A percentile compares a stretch with the other conserved stretches of the same genome.
phyloP scores from a whole-genome alignment of 352 stramenopile species.

The Thalassiosira ordinaria region DNA sequence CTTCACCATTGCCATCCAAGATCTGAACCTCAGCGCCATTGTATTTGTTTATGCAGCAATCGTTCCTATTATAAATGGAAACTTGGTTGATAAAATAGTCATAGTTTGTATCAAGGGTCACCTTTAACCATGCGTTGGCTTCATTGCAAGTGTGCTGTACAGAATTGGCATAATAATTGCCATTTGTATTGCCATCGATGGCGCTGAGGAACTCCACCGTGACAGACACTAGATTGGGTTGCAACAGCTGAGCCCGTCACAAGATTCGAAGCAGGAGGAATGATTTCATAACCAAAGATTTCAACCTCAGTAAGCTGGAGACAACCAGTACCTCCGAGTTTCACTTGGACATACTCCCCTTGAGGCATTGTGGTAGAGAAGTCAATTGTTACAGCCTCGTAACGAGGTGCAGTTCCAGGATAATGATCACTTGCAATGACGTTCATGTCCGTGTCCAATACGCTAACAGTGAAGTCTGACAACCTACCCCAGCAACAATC shows the following conservation, averaged over 20 bases:
- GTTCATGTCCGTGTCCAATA: neutral
- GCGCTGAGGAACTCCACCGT: slow-evolving; percentile 25
- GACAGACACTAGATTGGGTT: slow-evolving; percentile 9
- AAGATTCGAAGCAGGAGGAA: no score
- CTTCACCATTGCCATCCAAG: neutral
- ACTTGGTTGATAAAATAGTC: slow-evolving; percentile 3
- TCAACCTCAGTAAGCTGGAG: no score
- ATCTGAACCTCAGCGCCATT: neutral
- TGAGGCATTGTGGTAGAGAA: no score
- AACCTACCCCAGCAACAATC: slow-evolving; percentile 13
- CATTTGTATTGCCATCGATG: slow-evolving; percentile 29
- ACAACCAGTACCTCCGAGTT: no score
- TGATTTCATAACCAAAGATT: no score
- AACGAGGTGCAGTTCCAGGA: no score
- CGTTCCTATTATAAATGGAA: neutral
- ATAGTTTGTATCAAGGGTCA: neutral
- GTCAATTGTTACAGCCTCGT: no score
- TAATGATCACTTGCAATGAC: neutral
- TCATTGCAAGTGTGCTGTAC: slow-evolving; percentile 21
- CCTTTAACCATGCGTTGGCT: neutral
- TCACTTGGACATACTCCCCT: no score
- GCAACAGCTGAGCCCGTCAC: no score
- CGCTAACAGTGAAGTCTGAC: neutral
- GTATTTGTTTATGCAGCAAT: slow-evolving; percentile 11
- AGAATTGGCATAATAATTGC: neutral